A percentile compares a stretch with the other conserved stretches of the same genome.
These are phyloP conservation scores for Tylopilus plumbeoviolaceoides DNA, from an alignment of 768 basidiomycete genomes.

Conservation along the genomic window DNA sequence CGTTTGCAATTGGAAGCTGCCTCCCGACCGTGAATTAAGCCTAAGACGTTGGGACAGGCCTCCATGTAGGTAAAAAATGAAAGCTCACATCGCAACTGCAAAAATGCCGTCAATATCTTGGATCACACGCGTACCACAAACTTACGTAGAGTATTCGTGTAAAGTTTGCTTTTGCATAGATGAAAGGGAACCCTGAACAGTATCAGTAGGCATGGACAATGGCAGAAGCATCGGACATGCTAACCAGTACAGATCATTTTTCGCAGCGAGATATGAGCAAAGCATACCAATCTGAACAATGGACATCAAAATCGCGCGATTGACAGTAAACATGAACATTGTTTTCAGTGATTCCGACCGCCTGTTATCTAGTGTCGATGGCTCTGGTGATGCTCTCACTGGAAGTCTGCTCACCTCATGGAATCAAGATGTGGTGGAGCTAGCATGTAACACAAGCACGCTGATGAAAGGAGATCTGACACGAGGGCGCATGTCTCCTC, in stretches of 20 bases:
- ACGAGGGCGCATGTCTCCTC: conserved; percentile 15
- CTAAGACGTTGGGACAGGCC: not conserved
- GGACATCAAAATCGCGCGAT: conserved; percentile 18
- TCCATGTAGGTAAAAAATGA: not conserved
- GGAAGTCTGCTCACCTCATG: conserved; percentile 2
- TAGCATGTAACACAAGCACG: conserved; percentile 14
- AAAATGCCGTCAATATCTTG: not conserved
- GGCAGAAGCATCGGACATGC: not conserved
- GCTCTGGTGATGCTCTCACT: not conserved
- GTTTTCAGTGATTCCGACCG: conserved; percentile 10
- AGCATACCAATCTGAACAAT: conserved; percentile 17
- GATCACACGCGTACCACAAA: not conserved
- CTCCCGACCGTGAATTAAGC: conserved; percentile 13
- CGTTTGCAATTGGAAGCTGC: not conserved
- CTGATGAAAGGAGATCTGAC: conserved; percentile 14
- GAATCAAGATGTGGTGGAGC: conserved; percentile 2
- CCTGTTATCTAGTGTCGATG: not conserved
- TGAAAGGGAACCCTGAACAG: conserved; percentile 19
- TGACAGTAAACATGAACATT: conserved; percentile 16
- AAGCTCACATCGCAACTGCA: conserved; percentile 15
- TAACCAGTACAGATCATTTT: conserved; percentile 17
- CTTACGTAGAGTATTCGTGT: conserved; percentile 21
- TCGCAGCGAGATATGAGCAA: conserved; percentile 10
- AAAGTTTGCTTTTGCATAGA: conserved; percentile 23
- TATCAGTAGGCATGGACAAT: not conserved